A percentile compares a stretch with the other conserved stretches of the same genome.
Evolutionary conservation across 1,139 yeast genomes (phyloP).

Genomic region (Hanseniaspora gamundiae): DNA sequence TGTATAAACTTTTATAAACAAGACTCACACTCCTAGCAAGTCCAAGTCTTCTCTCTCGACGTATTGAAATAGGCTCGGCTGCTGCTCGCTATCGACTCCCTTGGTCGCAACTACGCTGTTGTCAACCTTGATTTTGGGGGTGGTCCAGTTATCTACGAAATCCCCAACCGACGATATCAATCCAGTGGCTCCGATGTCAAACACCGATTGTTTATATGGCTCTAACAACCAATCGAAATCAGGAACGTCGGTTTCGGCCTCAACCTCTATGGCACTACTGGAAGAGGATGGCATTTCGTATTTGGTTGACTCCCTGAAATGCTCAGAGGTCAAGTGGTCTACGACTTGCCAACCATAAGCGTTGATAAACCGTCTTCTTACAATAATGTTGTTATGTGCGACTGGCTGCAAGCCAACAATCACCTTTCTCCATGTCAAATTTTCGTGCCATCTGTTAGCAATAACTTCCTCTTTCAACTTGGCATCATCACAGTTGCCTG

Average conservation of each 20-base stretch:
- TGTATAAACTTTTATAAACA: constrained; percentile 20
- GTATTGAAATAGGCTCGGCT: background rate
- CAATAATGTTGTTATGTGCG: constrained; percentile 90
- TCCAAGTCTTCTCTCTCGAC: background rate
- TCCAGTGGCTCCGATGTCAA: constrained; percentile 65
- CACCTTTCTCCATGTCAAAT: constrained; percentile 86
- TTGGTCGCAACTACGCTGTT: no score
- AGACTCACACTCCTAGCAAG: background rate
- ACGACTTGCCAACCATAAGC: constrained; percentile 96
- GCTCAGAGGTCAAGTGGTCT: constrained; percentile 62
- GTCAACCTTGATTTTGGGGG: background rate
- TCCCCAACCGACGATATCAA: constrained; percentile 52
- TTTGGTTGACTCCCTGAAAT: constrained; percentile 32
- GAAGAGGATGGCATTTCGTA: constrained; percentile 20
- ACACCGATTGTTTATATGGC: constrained; percentile 35
- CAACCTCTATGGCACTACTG: constrained; percentile 1
- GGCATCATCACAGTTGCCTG: background rate
- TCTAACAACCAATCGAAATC: constrained; percentile 39
- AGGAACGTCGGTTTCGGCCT: constrained; percentile 9
- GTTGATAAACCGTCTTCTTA: constrained; percentile 78
- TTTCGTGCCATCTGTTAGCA: constrained; percentile 80
- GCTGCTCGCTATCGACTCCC: background rate
- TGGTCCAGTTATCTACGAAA: constrained; percentile 4
- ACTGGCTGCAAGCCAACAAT: constrained; percentile 78
- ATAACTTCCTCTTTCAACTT: constrained; percentile 54